These are phyloP conservation scores for Leccinum uliginosum DNA, from an alignment of 768 basidiomycete genomes.

Conservation along the genomic window DNA sequence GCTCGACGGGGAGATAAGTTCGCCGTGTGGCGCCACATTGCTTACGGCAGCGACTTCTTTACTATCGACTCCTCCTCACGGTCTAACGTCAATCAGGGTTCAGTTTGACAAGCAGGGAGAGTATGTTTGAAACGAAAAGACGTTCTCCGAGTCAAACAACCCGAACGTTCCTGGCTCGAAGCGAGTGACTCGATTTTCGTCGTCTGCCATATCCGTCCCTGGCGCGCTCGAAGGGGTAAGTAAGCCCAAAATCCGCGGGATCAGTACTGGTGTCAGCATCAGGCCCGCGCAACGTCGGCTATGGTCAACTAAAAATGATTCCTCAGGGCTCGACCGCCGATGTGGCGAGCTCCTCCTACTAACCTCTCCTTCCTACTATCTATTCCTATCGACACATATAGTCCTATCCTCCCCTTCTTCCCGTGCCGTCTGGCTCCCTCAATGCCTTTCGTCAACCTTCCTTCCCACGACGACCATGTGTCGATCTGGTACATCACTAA, in stretches of 20 bases:
- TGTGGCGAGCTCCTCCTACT: not conserved
- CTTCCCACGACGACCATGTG: slow-evolving; percentile 59
- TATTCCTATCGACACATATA: slow-evolving; percentile 15
- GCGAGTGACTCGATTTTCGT: not conserved
- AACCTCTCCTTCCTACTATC: slow-evolving; percentile 12
- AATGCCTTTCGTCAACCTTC: slow-evolving; percentile 70
- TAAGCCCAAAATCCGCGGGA: not conserved
- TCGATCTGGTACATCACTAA: slow-evolving; percentile 73
- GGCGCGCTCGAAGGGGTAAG: not conserved
- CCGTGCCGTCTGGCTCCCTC: slow-evolving; percentile 2
- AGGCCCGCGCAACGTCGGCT: slow-evolving; percentile 20
- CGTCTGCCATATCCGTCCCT: not conserved
- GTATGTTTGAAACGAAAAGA: not conserved
- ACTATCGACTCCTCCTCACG: no score
- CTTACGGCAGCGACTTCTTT: slow-evolving; percentile 19
- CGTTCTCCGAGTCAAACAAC: not conserved
- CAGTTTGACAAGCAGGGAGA: not conserved
- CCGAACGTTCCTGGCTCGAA: not conserved
- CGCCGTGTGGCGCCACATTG: slow-evolving; percentile 17
- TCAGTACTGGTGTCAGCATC: slow-evolving; percentile 4
- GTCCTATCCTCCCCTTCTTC: slow-evolving; percentile 1
- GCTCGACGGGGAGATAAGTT: not conserved
- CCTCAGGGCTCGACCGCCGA: slow-evolving; percentile 18
- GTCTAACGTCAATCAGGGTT: slow-evolving; percentile 13
- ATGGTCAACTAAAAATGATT: slow-evolving; percentile 13